Evolutionary conservation across 768 basidiomycete species (phyloP), one percentile per base, ranked within the genome.

Genomic region (Collybia sordida): DNA sequence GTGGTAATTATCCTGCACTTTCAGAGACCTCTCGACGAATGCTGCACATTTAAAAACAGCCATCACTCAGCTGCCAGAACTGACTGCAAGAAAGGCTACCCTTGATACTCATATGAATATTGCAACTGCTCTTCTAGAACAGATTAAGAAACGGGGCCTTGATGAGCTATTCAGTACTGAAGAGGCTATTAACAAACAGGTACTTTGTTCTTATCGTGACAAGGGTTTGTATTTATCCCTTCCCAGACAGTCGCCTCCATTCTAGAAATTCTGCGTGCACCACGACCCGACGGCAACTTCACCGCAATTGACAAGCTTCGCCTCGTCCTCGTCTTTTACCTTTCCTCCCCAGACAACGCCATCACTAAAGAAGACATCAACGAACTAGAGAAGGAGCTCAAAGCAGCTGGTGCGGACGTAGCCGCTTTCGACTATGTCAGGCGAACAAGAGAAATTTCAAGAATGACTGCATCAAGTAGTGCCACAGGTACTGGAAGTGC

Each of bases 31-130:
- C 22, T 86, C 93, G 1, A 83, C 91, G 24, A 98, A 98, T 67
- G 94, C 97, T 2, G 78, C 92, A 6, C 90, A 98, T 65, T 73
- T 99, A 43, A 98, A 98, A 72, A 93, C 93, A 0, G 97, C 97
- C 6, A 97, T 99, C 63, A 98, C 95, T 1, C 92, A 94, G 53
- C 76, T 99, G 17, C 97, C 97, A 1, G 97, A 98, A 64, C 74
- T 99, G 43, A 98, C 96, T 3, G 94, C 97, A 3, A 83, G 97
- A 36, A 99, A 99, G 62, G 91, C 93, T 25, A 95, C 91, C 1
- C 80, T 99, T 21, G 97, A 99, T 66, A 93, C 95, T 3, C 97
- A 99, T 65, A 98, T 99, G 95, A 98, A 98, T 69, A 96, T 99
- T 49, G 96, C 96, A 31, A 97, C 95, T 11, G 89, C 95, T 15